Conservation (phyloP, 2,329 filamentous ascomycete genomes). For the Aspergillus fumigatiaffinis region DNA sequence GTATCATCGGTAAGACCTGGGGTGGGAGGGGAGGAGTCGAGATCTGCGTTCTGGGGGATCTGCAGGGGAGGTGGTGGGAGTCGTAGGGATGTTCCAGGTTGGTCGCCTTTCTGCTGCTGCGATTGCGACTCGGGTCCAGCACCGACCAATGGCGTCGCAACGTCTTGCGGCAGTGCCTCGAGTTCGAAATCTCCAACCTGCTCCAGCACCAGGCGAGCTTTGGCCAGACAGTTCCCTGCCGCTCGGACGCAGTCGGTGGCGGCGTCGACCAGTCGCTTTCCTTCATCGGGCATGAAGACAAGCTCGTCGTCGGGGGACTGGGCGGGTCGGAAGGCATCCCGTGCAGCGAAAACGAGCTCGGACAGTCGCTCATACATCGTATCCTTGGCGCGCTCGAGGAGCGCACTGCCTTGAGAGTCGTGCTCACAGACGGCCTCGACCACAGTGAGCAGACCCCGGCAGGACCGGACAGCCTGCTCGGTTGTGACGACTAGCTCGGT, state of each 20-base stretch:
- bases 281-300: constrained; percentile 75
- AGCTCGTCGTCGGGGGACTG: constrained; percentile 68
- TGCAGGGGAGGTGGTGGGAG: constrained; percentile 45
- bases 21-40: constrained; percentile 30
- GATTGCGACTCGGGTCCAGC: constrained; percentile 18
- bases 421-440: constrained; percentile 79
- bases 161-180: constrained; percentile 52
- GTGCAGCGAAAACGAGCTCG: constrained; percentile 74
- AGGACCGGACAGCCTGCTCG: constrained; percentile 76
- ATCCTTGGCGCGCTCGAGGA: constrained; percentile 65
- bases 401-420: constrained; percentile 63
- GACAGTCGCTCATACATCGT: constrained; percentile 77
- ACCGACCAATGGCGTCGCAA: constrained; percentile 4
- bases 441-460: constrained; percentile 71
- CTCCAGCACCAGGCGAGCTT: constrained; percentile 80
- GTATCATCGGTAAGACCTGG: constrained; percentile 35
- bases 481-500: constrained; percentile 78
- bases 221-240: constrained; percentile 85
- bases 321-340: constrained; percentile 68
- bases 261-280: constrained; percentile 68
- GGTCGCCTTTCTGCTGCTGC: constrained; percentile 13
- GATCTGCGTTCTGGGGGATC: constrained; percentile 34
- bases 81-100: constrained; percentile 28
- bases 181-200: constrained; percentile 88
- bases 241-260: constrained; percentile 85